These are phyloP conservation scores for Euptelea pleiosperma DNA, from an alignment of 164 flowering plant genomes.

Conservation along the genomic window DNA sequence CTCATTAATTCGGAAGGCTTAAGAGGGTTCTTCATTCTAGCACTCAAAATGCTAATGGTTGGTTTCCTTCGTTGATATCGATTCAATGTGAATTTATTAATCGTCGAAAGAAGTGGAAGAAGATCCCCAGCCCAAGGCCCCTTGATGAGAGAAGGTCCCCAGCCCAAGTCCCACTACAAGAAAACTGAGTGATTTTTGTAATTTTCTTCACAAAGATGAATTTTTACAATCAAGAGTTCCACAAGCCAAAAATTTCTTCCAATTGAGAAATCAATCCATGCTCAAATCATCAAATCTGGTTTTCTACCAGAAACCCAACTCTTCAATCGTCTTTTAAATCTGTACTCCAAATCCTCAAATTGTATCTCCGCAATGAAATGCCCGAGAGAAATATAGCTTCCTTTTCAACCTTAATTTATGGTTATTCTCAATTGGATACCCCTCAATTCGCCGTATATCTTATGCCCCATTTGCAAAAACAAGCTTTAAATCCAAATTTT, in stretches of 20 bases:
- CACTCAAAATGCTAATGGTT: too few species aligned
- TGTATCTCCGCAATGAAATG: conserved; percentile 22
- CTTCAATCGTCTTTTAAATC: conserved; percentile 19
- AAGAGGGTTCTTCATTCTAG: too few species aligned
- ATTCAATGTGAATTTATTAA: too few species aligned
- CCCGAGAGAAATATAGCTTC: conserved; percentile 20
- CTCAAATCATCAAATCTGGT: conserved; percentile 18
- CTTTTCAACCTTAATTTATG: conserved; percentile 20
- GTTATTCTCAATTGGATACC: conserved; percentile 14
- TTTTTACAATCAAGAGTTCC: conserved; percentile 23
- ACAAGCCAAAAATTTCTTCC: conserved; percentile 12
- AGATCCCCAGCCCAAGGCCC: too few species aligned
- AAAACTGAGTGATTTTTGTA: too few species aligned
- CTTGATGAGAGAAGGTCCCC: too few species aligned
- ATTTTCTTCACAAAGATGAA: too few species aligned
- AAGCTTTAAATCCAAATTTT: conserved; percentile 14
- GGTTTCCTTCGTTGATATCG: too few species aligned
- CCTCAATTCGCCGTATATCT: conserved; percentile 15
- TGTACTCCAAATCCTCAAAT: conserved; percentile 10
- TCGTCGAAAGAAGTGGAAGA: too few species aligned
- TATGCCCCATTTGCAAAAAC: conserved; percentile 7
- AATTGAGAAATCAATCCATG: conserved; percentile 12
- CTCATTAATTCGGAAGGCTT: too few species aligned
- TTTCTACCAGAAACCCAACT: conserved; percentile 15
- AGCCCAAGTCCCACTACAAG: too few species aligned